These are phyloP conservation scores for Melampsora americana DNA, from an alignment of 1,284 basidiomycete species.

Conservation along the genomic window DNA sequence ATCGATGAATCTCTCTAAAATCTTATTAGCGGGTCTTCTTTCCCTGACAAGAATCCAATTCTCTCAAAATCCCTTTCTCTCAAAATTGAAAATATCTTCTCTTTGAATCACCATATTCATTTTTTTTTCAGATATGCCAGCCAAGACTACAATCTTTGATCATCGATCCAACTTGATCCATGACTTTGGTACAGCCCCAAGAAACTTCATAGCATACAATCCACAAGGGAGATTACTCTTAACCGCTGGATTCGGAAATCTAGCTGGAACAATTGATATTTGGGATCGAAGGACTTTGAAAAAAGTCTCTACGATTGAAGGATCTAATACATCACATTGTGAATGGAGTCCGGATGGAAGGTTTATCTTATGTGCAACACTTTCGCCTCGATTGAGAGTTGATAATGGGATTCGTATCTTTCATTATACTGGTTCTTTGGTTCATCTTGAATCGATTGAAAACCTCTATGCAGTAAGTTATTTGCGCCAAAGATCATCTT, in stretches of 20 bases:
- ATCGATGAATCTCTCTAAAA: background rate
- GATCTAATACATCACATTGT: constrained; percentile 86
- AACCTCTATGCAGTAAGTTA: constrained; percentile 73
- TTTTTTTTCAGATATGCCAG: constrained; percentile 74
- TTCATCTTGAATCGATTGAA: constrained; percentile 73
- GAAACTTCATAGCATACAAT: constrained; percentile 92
- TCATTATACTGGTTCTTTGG: constrained; percentile 81
- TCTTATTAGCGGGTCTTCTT: background rate
- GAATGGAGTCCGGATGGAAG: constrained; percentile 94
- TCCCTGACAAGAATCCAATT: background rate
- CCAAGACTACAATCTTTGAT: constrained; percentile 86
- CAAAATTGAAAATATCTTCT: too few relatives aligned
- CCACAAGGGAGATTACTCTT: constrained; percentile 85
- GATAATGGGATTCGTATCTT: constrained; percentile 96
- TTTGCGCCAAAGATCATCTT: background rate
- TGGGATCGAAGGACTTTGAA: constrained; percentile 81
- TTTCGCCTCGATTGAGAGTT: constrained; percentile 87
- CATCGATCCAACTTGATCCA: constrained; percentile 80
- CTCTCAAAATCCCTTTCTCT: too few relatives aligned
- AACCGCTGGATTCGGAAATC: constrained; percentile 91
- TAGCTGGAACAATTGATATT: constrained; percentile 87
- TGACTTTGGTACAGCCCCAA: constrained; percentile 82
- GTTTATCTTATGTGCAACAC: constrained; percentile 86
- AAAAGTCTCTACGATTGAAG: constrained; percentile 82
- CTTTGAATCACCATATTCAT: too few relatives aligned